Conservation (phyloP, 768 basidiomycete species). For the Cystobasidiopsis lactophilus region DNA sequence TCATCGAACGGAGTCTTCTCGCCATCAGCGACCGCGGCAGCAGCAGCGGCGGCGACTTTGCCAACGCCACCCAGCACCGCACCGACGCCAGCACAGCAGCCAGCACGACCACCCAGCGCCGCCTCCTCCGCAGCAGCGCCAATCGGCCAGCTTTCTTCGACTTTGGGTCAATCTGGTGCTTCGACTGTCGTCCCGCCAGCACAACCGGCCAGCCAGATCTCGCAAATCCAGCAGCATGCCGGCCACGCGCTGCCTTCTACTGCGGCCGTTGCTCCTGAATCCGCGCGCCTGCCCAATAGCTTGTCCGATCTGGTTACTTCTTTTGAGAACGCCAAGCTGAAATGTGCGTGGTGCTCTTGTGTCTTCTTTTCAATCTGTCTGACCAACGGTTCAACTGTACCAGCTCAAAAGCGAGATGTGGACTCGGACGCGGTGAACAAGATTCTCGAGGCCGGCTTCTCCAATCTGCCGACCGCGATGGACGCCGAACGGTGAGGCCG, state of each 20-base stretch:
- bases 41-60: neutral
- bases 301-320: conserved; percentile 80
- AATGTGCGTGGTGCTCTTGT: conserved; percentile 34
- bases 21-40: neutral
- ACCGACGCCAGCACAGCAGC: neutral
- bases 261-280: conserved; percentile 24
- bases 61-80: neutral
- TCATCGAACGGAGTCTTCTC: neutral
- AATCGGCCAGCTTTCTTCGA: neutral
- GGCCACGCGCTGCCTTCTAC: neutral
- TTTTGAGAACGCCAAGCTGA: conserved; percentile 90
- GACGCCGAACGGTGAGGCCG: conserved; percentile 71
- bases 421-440: conserved; percentile 80
- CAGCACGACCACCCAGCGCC: no score
- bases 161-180: neutral
- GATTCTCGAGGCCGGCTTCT: conserved; percentile 75
- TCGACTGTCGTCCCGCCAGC: neutral
- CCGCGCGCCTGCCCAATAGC: conserved; percentile 42
- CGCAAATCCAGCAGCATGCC: conserved; percentile 10
- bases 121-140: conserved; percentile 15
- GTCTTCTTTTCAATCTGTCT: neutral
- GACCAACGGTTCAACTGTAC: neutral
- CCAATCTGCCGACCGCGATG: conserved; percentile 67
- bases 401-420: conserved; percentile 24
- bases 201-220: conserved; percentile 3